Evolutionary conservation across 2,329 filamentous ascomycete species (phyloP).

Genomic region (Pseudogymnoascus sp.): DNA sequence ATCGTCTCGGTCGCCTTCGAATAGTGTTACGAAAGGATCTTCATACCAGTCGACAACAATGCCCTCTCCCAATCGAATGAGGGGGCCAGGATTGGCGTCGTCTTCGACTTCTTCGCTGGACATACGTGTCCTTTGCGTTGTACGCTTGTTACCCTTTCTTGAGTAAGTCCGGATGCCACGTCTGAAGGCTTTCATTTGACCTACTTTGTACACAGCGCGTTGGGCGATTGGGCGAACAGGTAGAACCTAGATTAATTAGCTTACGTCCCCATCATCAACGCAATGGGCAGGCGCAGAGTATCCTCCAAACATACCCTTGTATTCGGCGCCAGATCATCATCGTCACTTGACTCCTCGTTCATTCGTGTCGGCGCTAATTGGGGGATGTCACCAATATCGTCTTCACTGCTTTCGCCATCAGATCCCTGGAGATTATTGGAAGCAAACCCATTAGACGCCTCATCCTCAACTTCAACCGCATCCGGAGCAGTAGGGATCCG

Average conservation of each 20-base stretch:
- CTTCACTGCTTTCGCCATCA: slow-evolving; percentile 44
- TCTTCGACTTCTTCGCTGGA: slow-evolving; percentile 16
- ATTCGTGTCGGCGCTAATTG: slow-evolving; percentile 41
- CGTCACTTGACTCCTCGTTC: slow-evolving; percentile 51
- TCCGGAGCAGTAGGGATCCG: slow-evolving; percentile 29
- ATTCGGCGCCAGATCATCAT: slow-evolving; percentile 27
- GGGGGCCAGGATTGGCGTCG: slow-evolving; percentile 44
- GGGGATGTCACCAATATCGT: slow-evolving; percentile 23
- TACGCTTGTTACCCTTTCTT: slow-evolving; percentile 29
- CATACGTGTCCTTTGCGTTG: slow-evolving; percentile 10
- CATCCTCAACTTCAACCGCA: slow-evolving; percentile 18
- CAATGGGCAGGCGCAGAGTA: neutral
- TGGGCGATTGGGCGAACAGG: slow-evolving; percentile 24
- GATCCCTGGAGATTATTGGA: slow-evolving; percentile 41
- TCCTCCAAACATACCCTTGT: slow-evolving; percentile 21
- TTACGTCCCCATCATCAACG: neutral
- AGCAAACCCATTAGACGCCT: slow-evolving; percentile 28
- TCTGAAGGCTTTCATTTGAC: slow-evolving; percentile 25
- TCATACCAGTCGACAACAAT: slow-evolving; percentile 81
- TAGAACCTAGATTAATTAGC: slow-evolving; percentile 23
- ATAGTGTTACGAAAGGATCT: slow-evolving; percentile 63
- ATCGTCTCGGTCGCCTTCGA: slow-evolving; percentile 39
- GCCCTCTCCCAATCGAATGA: slow-evolving; percentile 74
- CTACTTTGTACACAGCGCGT: slow-evolving; percentile 25
- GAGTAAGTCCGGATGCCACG: slow-evolving; percentile 31